Percentiles rank a stretch among this genome's conserved stretches.
phyloP scores from a whole-genome alignment of 2,329 filamentous ascomycete species.

The Pseudogymnoascus sp. region DNA sequence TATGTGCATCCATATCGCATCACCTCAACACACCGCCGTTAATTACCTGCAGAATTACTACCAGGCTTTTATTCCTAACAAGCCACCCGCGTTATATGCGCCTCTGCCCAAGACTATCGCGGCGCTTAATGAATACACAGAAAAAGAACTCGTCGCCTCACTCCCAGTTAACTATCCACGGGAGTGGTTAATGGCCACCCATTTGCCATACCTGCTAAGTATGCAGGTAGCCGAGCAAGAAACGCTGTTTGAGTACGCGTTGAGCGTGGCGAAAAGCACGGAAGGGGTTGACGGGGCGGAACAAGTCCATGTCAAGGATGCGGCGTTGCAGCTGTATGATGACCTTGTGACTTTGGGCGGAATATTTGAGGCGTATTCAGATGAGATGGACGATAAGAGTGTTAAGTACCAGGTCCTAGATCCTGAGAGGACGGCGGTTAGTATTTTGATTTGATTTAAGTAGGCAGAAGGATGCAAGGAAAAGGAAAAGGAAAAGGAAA shows the following conservation, averaged over 20 bases:
- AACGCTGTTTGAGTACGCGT: constrained; percentile 27
- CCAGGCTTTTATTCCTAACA: constrained; percentile 39
- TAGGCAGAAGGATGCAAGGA: neutral
- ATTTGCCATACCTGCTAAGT: constrained; percentile 39
- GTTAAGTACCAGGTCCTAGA: constrained; percentile 35
- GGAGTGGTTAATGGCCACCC: constrained; percentile 39
- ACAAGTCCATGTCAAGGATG: neutral
- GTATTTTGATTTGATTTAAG: constrained; percentile 25
- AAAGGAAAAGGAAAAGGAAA: neutral
- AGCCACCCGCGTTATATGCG: constrained; percentile 33
- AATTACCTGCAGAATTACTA: constrained; percentile 47
- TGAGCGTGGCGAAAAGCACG: neutral
- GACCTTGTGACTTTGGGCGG: constrained; percentile 9
- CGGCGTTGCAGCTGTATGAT: neutral
- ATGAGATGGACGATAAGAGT: constrained; percentile 28
- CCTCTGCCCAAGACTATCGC: constrained; percentile 28
- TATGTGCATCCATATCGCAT: constrained; percentile 45
- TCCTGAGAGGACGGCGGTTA: constrained; percentile 32
- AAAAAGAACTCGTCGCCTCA: constrained; percentile 31
- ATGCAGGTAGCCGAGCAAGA: constrained; percentile 35
- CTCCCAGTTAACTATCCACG: constrained; percentile 35
- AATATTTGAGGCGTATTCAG: constrained; percentile 27
- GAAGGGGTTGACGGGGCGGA: neutral
- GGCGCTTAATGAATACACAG: constrained; percentile 25
- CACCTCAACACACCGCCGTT: constrained; percentile 41